Evolutionary conservation across 495 filamentous ascomycete species (phyloP).

Genomic region (Aspergillus cristatus): DNA sequence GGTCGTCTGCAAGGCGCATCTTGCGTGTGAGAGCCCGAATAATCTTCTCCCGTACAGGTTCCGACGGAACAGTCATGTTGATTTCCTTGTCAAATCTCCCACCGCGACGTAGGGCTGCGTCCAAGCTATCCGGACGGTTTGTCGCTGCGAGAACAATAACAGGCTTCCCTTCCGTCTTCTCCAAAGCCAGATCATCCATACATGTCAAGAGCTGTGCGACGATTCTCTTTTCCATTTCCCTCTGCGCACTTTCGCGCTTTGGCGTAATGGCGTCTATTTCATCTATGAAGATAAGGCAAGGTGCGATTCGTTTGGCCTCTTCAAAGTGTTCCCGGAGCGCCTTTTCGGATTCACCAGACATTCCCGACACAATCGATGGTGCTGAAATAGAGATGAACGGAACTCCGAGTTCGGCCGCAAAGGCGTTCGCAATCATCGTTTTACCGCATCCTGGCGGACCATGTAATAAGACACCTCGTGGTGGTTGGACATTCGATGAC

Average conservation of each 20-base stretch:
- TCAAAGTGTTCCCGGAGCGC: slow-evolving; percentile 85
- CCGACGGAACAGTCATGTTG: slow-evolving; percentile 89
- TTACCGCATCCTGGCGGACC: slow-evolving; percentile 94
- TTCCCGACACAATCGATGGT: slow-evolving; percentile 82
- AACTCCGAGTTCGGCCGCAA: slow-evolving; percentile 75
- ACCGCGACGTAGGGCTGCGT: slow-evolving; percentile 76
- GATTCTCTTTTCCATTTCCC: slow-evolving; percentile 95
- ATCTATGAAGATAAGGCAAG: slow-evolving; percentile 90
- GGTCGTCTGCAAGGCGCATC: slow-evolving; percentile 55
- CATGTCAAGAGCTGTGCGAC: slow-evolving; percentile 88
- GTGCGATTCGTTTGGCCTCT: slow-evolving; percentile 77
- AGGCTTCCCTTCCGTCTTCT: slow-evolving; percentile 75
- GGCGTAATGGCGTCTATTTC: slow-evolving; percentile 96
- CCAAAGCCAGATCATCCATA: slow-evolving; percentile 74
- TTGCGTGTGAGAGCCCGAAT: slow-evolving; percentile 67
- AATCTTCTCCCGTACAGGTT: slow-evolving; percentile 74
- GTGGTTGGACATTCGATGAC: slow-evolving; percentile 53
- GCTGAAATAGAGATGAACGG: slow-evolving; percentile 85
- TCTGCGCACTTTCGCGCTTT: slow-evolving; percentile 87
- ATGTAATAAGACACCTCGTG: slow-evolving; percentile 83
- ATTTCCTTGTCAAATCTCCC: slow-evolving; percentile 91
- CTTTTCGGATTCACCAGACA: slow-evolving; percentile 95
- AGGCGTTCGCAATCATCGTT: slow-evolving; percentile 85
- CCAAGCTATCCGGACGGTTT: slow-evolving; percentile 83
- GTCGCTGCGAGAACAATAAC: slow-evolving; percentile 92